Base-by-base conservation (phyloP, 257 asterid genomes). In the Eustoma russellianum region DNA sequence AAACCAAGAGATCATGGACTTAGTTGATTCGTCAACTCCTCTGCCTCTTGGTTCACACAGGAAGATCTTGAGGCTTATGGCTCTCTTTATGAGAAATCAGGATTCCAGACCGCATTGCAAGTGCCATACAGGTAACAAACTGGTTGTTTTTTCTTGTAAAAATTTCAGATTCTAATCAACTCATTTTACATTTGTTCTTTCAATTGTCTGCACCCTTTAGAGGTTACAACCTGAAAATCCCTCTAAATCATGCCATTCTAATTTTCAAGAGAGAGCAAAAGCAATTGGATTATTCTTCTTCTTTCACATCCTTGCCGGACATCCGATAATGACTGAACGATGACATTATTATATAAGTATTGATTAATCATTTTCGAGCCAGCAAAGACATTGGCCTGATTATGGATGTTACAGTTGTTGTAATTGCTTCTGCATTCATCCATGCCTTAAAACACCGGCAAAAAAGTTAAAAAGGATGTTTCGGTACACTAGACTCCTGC, bases 81-180 rank as follows among this genome's bases (percentile, higher is more conserved):
- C 34, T 70, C 77, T 59, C 70, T 79, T 14, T 84, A 84, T 50
- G 68, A 69, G 6, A 84, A 79, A 9, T 84, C 88, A 33, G 87
- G 85, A 47, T 79, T 81, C 60, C 68, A 24, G 66, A 76, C 87
- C 48, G 84, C 87, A 11, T 47, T 79, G 45, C 64, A 74, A 53
- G 79, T 79, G 52, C 94, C 94, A 17, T 84, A 84, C 46, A 81
- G 94, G 88, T 82, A 71, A 17, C 18, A 19, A 6, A n/a, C 13
- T 5, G 9, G 18, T 17, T 10, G 7, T 40, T 13, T 13, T 55
- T 55, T 5, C 48, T 28, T 52, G 7, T 52, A 13, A 52, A 52
- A 14, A 4, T 8, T 24, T 24, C 3, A 2, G 1, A 24, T 24
- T 24, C 16, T 52, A 14, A 52, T 52, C 17, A 33, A 50, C 9